Evolutionary conservation across 2,329 filamentous ascomycete species (phyloP).

Genomic region (Lachnellula occidentalis): DNA sequence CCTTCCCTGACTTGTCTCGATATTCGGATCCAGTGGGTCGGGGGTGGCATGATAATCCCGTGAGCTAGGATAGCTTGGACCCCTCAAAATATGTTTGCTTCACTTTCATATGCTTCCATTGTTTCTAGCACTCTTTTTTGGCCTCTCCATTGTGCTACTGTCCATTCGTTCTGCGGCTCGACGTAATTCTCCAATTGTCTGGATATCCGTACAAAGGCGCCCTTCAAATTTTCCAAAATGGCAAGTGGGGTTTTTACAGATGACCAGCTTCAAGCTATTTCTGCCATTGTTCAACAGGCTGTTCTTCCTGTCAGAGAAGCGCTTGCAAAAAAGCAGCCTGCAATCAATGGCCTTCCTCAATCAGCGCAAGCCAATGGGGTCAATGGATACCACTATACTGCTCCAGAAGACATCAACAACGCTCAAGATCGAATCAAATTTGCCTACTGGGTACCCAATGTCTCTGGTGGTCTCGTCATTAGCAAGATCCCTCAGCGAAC

Average conservation of each 20-base stretch:
- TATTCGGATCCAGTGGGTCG: too few species aligned
- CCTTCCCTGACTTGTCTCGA: too few species aligned
- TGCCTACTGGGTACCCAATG: slow-evolving; percentile 50
- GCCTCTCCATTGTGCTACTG: not conserved
- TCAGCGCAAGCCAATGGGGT: slow-evolving; percentile 1
- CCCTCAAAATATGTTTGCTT: not conserved
- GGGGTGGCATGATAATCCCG: too few species aligned
- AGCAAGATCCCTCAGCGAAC: slow-evolving; percentile 47
- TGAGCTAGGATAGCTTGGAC: not conserved
- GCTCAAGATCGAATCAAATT: slow-evolving; percentile 41
- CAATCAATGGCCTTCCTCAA: not conserved
- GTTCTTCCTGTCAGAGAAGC: not conserved
- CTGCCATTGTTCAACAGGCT: slow-evolving; percentile 8
- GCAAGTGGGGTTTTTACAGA: slow-evolving; percentile 4
- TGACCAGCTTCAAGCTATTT: slow-evolving; percentile 7
- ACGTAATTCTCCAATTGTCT: not conserved
- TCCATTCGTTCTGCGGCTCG: not conserved
- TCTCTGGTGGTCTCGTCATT: slow-evolving; percentile 47
- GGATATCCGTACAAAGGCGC: not conserved
- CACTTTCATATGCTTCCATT: not conserved
- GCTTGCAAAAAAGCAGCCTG: not conserved
- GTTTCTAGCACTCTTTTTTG: not conserved
- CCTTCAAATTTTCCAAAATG: not conserved
- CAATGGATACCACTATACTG: slow-evolving; percentile 20
- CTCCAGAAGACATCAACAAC: slow-evolving; percentile 36